phyloP scores from a whole-genome alignment of 768 basidiomycete genomes.

The Naganishia friedmannii region DNA sequence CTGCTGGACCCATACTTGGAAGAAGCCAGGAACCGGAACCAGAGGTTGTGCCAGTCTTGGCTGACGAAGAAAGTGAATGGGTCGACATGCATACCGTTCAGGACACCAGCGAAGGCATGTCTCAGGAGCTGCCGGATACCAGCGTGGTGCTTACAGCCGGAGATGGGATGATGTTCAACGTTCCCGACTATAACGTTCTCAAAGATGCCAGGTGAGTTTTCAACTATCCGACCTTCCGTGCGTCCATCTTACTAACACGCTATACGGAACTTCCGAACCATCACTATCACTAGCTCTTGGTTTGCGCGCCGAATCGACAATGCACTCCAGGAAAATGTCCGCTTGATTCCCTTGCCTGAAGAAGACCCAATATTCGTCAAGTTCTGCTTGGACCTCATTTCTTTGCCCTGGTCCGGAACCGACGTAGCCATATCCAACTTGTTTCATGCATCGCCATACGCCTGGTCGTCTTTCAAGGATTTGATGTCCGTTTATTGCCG shows the following conservation, averaged over 20 bases:
- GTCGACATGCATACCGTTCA: not conserved
- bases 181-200: not conserved
- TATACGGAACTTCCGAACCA: too few relatives aligned
- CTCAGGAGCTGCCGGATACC: not conserved
- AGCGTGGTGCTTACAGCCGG: not conserved
- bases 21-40: not conserved
- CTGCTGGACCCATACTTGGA: not conserved
- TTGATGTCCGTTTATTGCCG: not conserved
- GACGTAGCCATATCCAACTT: not conserved
- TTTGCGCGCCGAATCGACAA: not conserved
- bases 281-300: not conserved
- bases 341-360: not conserved
- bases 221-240: too few relatives aligned
- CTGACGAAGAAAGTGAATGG: not conserved
- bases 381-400: not conserved
- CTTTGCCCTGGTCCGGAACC: not conserved
- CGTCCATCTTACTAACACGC: too few relatives aligned
- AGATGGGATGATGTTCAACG: not conserved
- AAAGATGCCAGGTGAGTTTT: not conserved
- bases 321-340: not conserved
- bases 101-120: not conserved
- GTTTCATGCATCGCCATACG: not conserved
- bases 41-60: not conserved
- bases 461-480: not conserved
- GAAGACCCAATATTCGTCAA: not conserved